These are phyloP conservation scores for Pseudozyma pruni DNA, from an alignment of 1,284 basidiomycete genomes.

Conservation along the genomic window DNA sequence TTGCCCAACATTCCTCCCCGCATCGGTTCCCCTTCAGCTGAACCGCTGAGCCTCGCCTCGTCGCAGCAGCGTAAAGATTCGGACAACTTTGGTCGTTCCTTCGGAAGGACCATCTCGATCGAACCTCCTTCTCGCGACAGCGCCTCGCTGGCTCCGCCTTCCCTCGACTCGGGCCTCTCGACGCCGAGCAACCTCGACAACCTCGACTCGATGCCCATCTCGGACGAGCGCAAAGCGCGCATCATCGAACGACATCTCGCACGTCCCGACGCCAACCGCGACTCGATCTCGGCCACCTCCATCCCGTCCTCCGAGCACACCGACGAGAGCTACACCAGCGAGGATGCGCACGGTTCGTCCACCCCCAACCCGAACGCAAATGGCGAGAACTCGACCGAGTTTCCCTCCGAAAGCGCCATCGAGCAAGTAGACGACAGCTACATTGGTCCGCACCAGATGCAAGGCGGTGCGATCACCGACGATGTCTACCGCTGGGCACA, in stretches of 20 bases:
- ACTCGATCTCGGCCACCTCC: constrained; percentile 41
- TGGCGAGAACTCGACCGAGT: constrained; percentile 11
- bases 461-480: constrained; percentile 65
- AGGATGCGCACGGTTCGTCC: constrained; percentile 17
- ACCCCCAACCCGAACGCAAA: constrained; percentile 10
- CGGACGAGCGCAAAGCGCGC: constrained; percentile 59
- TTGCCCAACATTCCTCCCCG: constrained; percentile 56
- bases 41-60: constrained; percentile 32
- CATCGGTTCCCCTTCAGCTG: constrained; percentile 47
- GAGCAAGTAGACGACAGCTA: constrained; percentile 54
- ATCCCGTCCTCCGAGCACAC: constrained; percentile 34
- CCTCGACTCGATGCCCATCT: constrained; percentile 55
- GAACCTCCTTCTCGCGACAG: constrained; percentile 42
- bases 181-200: constrained; percentile 55
- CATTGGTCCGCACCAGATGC: constrained; percentile 61
- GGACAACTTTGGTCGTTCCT: constrained; percentile 19
- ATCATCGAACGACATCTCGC: constrained; percentile 59
- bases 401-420: constrained; percentile 19
- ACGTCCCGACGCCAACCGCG: constrained; percentile 38
- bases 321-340: constrained; percentile 20
- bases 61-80: constrained; percentile 39
- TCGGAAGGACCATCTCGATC: constrained; percentile 19
- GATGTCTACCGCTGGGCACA: constrained; percentile 67
- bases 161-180: constrained; percentile 39
- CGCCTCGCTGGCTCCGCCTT: constrained; percentile 39